Conservation (phyloP, 352 stramenopile species). For the Lagenidium giganteum region DNA sequence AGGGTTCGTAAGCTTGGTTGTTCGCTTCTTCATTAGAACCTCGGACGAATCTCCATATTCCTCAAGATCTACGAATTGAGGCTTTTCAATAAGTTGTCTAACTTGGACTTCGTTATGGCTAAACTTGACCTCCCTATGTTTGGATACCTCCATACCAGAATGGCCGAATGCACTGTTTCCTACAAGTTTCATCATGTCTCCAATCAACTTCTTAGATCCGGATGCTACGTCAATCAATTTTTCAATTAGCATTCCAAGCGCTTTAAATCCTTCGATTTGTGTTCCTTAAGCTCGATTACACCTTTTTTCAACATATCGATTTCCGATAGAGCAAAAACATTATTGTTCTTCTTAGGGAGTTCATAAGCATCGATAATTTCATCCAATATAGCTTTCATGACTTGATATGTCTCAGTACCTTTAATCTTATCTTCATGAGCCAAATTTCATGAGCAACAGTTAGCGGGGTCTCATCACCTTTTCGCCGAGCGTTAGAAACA, state of each 20-base stretch:
- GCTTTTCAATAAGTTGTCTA: constrained; percentile 3
- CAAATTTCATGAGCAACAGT: no score
- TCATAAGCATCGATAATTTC: no score
- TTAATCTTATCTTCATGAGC: constrained; percentile 15
- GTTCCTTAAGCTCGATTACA: no score
- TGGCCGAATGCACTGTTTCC: constrained; percentile 11
- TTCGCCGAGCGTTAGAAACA: constrained; percentile 15
- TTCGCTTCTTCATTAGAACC: constrained; percentile 7
- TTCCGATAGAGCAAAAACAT: no score
- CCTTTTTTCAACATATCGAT: no score
- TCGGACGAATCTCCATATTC: constrained; percentile 12
- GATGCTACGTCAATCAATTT: background rate
- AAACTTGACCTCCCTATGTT: constrained; percentile 16
- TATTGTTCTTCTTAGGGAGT: no score
- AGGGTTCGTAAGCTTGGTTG: constrained; percentile 2
- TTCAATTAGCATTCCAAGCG: no score
- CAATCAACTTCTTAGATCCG: constrained; percentile 6
- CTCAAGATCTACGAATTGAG: constrained; percentile 6
- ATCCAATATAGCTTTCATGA: no score
- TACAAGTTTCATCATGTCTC: constrained; percentile 15
- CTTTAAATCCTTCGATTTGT: no score
- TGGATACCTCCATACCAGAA: constrained; percentile 12
- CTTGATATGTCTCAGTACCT: no score
- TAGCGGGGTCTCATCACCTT: constrained; percentile 9
- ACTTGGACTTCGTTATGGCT: constrained; percentile 1